A percentile compares a stretch with the other conserved stretches of the same genome.
These are phyloP conservation scores for Fusarium sp. DNA, from an alignment of 2,329 filamentous ascomycete species.

Conservation along the genomic window DNA sequence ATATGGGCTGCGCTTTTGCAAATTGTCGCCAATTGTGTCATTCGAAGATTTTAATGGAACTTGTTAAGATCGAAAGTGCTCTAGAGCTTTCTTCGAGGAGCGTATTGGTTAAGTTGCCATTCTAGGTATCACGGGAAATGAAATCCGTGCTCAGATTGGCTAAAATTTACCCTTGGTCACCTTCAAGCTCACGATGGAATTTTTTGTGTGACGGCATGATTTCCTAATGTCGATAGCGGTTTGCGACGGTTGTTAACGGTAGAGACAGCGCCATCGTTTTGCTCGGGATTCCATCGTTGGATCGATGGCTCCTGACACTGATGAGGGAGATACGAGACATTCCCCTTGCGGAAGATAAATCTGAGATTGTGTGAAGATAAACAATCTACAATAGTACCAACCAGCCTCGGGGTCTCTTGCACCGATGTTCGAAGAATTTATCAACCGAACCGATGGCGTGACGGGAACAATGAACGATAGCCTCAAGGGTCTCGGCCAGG, in stretches of 20 bases:
- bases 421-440: slow-evolving; percentile 9
- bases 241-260: slow-evolving; percentile 37
- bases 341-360: neutral
- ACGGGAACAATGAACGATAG: neutral
- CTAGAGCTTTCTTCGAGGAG: neutral
- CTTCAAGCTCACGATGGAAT: slow-evolving; percentile 5
- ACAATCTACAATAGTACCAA: neutral
- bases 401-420: slow-evolving; percentile 19
- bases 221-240: slow-evolving; percentile 16
- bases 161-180: slow-evolving; percentile 2
- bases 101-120: slow-evolving; percentile 12
- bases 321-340: neutral
- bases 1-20: neutral
- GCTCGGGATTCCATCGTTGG: neutral
- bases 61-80: neutral
- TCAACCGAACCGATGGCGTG: slow-evolving; percentile 15
- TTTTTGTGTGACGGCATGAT: slow-evolving; percentile 20
- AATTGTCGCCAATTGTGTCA: neutral
- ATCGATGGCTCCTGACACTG: neutral
- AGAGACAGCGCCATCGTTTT: neutral
- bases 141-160: slow-evolving; percentile 21
- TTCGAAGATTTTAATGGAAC: neutral
- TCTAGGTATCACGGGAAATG: slow-evolving; percentile 17
- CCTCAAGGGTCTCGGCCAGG: slow-evolving; percentile 11
- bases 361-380: neutral